Evolutionary conservation across 345 rosid genomes (phyloP).

Genomic region (Corchorus olitorius): DNA sequence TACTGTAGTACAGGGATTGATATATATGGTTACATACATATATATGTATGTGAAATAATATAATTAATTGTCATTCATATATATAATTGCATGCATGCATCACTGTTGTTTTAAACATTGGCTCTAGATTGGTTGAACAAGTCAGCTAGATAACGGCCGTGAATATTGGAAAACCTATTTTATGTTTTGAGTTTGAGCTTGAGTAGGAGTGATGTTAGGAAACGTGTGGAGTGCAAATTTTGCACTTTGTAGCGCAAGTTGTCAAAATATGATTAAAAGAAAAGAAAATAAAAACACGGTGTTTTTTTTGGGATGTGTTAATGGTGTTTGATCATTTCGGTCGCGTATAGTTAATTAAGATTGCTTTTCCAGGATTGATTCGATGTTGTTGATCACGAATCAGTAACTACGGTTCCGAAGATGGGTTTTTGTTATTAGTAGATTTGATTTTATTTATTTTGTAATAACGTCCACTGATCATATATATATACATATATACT

Average conservation of each 20-base stretch:
- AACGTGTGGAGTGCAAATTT: constrained; percentile 2
- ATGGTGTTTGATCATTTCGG: not conserved
- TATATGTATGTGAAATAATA: no score
- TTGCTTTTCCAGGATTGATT: no score
- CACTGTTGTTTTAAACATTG: no score
- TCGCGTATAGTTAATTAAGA: not conserved
- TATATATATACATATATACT: not conserved
- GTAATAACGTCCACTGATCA: not conserved
- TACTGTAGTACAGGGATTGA: no score
- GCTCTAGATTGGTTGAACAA: no score
- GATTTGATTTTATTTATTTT: not conserved
- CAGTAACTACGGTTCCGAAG: no score
- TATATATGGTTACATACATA: no score
- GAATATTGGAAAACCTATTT: not conserved
- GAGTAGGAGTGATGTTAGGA: constrained; percentile 7
- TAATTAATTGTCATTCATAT: no score
- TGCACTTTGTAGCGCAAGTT: not conserved
- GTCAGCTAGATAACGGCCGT: no score
- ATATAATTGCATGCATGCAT: no score
- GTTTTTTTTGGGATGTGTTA: not conserved
- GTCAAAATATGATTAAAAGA: not conserved
- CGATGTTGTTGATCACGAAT: no score
- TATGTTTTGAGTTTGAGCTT: not conserved
- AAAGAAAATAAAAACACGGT: not conserved
- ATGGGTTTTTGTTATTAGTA: no score